phyloP scores from a whole-genome alignment of 768 basidiomycete species.

The Chalciporus chontae region DNA sequence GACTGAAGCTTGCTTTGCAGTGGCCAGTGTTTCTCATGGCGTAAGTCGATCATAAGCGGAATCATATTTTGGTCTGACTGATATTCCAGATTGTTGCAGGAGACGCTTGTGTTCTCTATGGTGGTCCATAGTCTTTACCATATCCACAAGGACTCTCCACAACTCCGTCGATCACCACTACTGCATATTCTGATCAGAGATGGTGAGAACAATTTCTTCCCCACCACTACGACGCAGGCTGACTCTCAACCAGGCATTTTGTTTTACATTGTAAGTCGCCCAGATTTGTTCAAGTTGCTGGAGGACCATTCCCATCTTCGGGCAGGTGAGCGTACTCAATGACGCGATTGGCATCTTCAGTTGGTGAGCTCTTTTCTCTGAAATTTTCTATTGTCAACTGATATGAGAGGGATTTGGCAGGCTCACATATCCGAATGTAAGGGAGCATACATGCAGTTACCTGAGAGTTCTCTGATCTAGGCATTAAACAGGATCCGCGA shows the following conservation, averaged over 20 bases:
- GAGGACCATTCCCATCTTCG: neutral
- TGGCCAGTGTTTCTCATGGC: too few species aligned
- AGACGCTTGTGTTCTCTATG: slow-evolving; percentile 5
- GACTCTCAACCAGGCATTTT: neutral
- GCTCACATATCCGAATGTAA: too few species aligned
- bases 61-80: too few species aligned
- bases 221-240: too few species aligned
- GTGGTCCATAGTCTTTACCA: slow-evolving; percentile 6
- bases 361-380: slow-evolving; percentile 8
- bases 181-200: slow-evolving; percentile 19
- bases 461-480: too few species aligned
- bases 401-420: too few species aligned
- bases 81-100: slow-evolving; percentile 15
- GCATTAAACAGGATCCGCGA: slow-evolving; percentile 10
- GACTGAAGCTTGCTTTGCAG: too few species aligned
- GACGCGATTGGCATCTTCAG: slow-evolving; percentile 5
- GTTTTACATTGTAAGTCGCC: slow-evolving; percentile 4
- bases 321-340: slow-evolving; percentile 6
- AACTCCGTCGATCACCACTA: slow-evolving; percentile 7
- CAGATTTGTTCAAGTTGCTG: too few species aligned
- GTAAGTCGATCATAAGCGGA: too few species aligned
- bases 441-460: too few species aligned
- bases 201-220: slow-evolving; percentile 12
- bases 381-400: neutral
- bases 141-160: neutral